Conservation (phyloP, 1,284 basidiomycete species). For the Puccinia novopanici region DNA sequence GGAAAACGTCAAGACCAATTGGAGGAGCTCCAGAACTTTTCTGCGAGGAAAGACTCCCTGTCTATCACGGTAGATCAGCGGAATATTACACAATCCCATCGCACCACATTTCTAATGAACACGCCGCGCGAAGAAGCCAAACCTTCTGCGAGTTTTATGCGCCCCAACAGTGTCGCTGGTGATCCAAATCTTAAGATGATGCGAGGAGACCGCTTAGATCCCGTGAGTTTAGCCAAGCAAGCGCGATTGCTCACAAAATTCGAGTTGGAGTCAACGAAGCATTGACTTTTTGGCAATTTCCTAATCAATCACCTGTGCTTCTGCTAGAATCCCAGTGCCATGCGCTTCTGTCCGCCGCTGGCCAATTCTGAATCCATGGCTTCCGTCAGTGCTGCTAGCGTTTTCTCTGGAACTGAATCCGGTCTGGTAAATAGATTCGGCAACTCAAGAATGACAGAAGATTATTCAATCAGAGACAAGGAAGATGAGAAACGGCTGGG, state of each 20-base stretch:
- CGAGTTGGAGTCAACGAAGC: neutral
- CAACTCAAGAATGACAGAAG: neutral
- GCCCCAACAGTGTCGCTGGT: slow-evolving; percentile 45
- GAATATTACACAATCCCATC: neutral
- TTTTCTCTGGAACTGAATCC: neutral
- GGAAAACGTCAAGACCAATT: neutral
- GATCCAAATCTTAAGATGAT: slow-evolving; percentile 46
- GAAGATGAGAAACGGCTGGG: slow-evolving; percentile 28
- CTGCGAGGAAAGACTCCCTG: slow-evolving; percentile 4
- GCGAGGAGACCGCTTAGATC: slow-evolving; percentile 38
- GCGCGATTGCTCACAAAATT: neutral
- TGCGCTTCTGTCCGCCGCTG: slow-evolving; percentile 2
- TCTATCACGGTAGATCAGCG: slow-evolving; percentile 1
- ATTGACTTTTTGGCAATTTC: neutral
- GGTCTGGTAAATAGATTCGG: neutral
- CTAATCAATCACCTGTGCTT: neutral
- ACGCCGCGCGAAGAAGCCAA: neutral
- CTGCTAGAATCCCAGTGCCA: slow-evolving; percentile 21
- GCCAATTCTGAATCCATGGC: slow-evolving; percentile 5
- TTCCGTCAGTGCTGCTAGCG: slow-evolving; percentile 11
- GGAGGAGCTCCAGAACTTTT: slow-evolving; percentile 12
- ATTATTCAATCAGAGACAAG: slow-evolving; percentile 22
- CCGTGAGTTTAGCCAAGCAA: slow-evolving; percentile 2
- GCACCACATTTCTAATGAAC: slow-evolving; percentile 16
- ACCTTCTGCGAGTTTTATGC: slow-evolving; percentile 42